Evolutionary conservation across 345 rosid genomes (phyloP).

Genomic region (Camelina hispida): DNA sequence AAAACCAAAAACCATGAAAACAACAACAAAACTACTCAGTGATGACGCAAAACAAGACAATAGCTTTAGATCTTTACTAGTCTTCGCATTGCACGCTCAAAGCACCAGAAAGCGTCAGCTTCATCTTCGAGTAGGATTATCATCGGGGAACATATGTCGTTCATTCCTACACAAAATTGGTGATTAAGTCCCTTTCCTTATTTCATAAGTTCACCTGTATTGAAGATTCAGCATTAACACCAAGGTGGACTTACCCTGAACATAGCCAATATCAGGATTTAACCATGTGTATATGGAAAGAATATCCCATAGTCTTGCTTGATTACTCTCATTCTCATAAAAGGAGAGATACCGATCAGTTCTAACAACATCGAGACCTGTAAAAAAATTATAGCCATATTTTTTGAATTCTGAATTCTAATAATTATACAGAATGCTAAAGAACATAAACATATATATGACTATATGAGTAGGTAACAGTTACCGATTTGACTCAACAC

Average conservation of each 20-base stretch:
- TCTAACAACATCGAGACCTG: slow-evolving; percentile 92
- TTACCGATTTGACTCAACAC: slow-evolving; percentile 85
- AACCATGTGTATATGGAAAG: slow-evolving; percentile 85
- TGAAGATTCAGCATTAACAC: neutral
- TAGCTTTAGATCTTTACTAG: slow-evolving; percentile 50
- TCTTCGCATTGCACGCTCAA: slow-evolving; percentile 85
- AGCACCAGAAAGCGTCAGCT: slow-evolving; percentile 98
- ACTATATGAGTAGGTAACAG: neutral
- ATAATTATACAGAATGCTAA: neutral
- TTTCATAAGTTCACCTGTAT: neutral
- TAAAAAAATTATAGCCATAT: slow-evolving; percentile 25
- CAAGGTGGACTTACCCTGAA: slow-evolving; percentile 64
- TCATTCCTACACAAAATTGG: slow-evolving; percentile 67
- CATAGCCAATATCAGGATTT: slow-evolving; percentile 86
- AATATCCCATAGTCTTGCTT: slow-evolving; percentile 85
- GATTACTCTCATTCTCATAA: slow-evolving; percentile 74
- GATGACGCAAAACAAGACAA: slow-evolving; percentile 9
- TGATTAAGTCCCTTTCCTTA: neutral
- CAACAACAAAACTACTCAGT: neutral
- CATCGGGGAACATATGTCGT: slow-evolving; percentile 93
- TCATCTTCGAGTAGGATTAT: slow-evolving; percentile 81
- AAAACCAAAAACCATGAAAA: slow-evolving; percentile 30
- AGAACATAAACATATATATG: neutral
- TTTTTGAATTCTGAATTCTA: neutral
- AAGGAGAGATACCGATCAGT: slow-evolving; percentile 82